Conservation (phyloP, 176 grass and related monocot genomes). For the Zizania latifolia region DNA sequence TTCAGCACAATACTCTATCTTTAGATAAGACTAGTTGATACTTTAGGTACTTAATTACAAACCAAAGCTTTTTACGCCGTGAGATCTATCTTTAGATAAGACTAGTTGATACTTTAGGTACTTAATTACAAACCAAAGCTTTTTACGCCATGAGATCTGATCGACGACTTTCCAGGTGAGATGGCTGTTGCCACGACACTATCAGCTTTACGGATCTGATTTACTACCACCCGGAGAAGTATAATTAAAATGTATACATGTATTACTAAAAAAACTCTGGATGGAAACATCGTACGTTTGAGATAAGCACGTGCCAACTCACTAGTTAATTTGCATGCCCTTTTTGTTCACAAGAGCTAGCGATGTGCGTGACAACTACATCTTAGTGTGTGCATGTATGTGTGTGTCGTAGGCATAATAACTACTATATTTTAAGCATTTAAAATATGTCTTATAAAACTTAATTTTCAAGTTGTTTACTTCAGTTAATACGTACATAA, state of each 20-base stretch:
- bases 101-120: neutral
- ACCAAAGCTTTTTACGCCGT: neutral
- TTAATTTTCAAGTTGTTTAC: too few species aligned
- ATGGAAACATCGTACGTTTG: neutral
- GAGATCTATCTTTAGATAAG: too few species aligned
- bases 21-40: neutral
- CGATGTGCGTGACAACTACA: too few species aligned
- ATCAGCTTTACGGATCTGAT: neutral
- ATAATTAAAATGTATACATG: neutral
- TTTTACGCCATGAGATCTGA: neutral
- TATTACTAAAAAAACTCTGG: neutral
- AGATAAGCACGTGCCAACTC: neutral
- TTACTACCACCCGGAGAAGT: too few species aligned
- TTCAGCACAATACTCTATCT: too few species aligned
- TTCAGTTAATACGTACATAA: too few species aligned
- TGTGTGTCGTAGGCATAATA: too few species aligned
- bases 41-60: neutral
- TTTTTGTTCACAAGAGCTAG: too few species aligned
- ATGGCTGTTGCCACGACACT: neutral
- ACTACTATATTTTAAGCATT: too few species aligned
- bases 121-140: neutral
- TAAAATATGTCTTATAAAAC: too few species aligned
- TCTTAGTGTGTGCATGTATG: too few species aligned
- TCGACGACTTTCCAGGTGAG: neutral
- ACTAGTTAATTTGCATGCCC: neutral